Evolutionary conservation across 1,284 basidiomycete genomes (phyloP).

Genomic region (Ceratobasidium theobromae): DNA sequence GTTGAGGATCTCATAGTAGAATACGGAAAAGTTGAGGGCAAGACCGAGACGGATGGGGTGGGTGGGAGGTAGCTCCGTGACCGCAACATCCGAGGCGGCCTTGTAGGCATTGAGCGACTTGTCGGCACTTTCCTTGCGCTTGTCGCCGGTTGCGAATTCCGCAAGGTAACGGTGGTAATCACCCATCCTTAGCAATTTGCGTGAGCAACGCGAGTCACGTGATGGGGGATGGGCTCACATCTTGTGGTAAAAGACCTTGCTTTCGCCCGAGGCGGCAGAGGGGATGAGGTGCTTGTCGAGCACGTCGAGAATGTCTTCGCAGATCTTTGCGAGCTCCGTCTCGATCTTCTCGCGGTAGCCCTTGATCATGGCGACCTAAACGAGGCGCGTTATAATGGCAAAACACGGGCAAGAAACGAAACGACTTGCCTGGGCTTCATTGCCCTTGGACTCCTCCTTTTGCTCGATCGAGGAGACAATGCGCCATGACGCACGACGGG

Average conservation of each 20-base stretch:
- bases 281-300: slow-evolving; percentile 99
- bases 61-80: slow-evolving; percentile 96
- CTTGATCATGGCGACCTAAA: slow-evolving; percentile 95
- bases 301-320: slow-evolving; percentile 98
- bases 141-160: slow-evolving; percentile 98
- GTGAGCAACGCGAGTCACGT: slow-evolving; percentile 30
- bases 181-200: slow-evolving; percentile 78
- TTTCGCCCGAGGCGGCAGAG: slow-evolving; percentile 96
- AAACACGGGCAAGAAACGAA: neutral
- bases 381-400: slow-evolving; percentile 14
- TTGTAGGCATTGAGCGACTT: slow-evolving; percentile 99
- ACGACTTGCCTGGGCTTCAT: slow-evolving; percentile 74
- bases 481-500: slow-evolving; percentile 97
- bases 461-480: slow-evolving; percentile 99
- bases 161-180: slow-evolving; percentile 99
- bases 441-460: slow-evolving; percentile 99
- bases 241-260: slow-evolving; percentile 99
- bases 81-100: slow-evolving; percentile 97
- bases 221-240: slow-evolving; percentile 63
- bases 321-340: slow-evolving; percentile 96
- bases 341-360: slow-evolving; percentile 98
- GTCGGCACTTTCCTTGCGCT: slow-evolving; percentile 97
- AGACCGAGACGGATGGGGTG: slow-evolving; percentile 99
- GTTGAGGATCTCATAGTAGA: slow-evolving; percentile 99
- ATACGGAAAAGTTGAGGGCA: slow-evolving; percentile 99